Base-by-base conservation (phyloP, 306 rosid genomes). In the Mucuna pruriens region DNA sequence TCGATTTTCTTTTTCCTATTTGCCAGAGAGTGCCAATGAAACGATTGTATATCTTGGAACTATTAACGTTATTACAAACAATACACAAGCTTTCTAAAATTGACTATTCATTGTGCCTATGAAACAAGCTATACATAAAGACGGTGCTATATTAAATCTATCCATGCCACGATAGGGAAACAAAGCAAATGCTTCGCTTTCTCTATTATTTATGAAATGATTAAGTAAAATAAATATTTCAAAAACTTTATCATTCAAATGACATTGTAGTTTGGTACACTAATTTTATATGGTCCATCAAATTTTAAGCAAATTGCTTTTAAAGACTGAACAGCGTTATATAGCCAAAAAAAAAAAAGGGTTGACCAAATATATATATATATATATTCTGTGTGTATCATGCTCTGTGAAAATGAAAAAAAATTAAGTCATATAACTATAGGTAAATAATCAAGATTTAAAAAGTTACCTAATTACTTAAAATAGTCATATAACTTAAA, bases 151-250 rank as follows among this genome's bases (percentile, higher is more conserved):
- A 10, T 64, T 40, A 63, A 38, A 65, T 39, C 15, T 38, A 39
- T 67, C 5, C 20, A 66, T 49, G 75, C 20, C 22, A 67, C n/a
- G 67, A 5, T 61, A 61, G 52, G 48, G 72, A 76, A 76, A 76
- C 25, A 29, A 31, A 71, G 9, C 62, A 71, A 80, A 80, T 71
- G 40, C 52, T 58, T 71, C 26, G 29, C 15, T 71, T 55, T 79
- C 80, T 63, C 46, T 46, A 48, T 62, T 80, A 58, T 71, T 70
- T 20, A 20, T 44, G 2, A 33, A 44, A 66, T n/a, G 12, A 16
- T 23, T 61, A 31, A 70, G 13, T 19, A 25, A 19, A 70, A 55
- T 71, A 44, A 31, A 57, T 34, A 23, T 66, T 29, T 51, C 4
- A 22, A 20, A 31, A 16, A 23, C 0, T 29, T 11, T 19, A 74